Base-by-base conservation (phyloP, 495 filamentous ascomycete species). In the Xylona heveae region DNA sequence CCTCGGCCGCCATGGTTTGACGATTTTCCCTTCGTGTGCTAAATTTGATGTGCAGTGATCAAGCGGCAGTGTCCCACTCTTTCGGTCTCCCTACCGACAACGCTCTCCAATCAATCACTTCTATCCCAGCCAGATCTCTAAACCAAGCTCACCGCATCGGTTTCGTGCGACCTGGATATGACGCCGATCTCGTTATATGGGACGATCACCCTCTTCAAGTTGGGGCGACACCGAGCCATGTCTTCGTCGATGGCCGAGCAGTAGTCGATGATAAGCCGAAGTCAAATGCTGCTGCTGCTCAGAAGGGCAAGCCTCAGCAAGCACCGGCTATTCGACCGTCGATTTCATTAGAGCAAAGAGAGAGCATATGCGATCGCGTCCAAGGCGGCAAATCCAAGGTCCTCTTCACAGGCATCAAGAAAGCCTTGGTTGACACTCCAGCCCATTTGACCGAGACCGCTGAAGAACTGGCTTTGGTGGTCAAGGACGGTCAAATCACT, bases 181-280 rank as follows among this genome's bases (percentile, higher is more conserved):
- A 76, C 42, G 71, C 70, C 14, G 71, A 76, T 40, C 35, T 76
- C 14, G 71, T 72, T 1, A 58, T 74, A 6, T 76, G 69, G 69
- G 68, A 74, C 41, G 64, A 58, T 28, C 66, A 76, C 42, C 71
- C 71, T 19, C 47, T 76, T 4, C 57, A 56, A 24, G 55, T 66
- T 0, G 71, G 71, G 6, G 69, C 70, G 1, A 52, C 68, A 4
- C 66, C 71, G 0, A 46, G 63, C 1, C 66, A 74, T 36, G 66
- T 76, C 2, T 76, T 61, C 58, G 68, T 76, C 37, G 71, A 76
- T 41, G 70, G 71, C 4, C 63, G 51, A 8, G 53, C 58, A 2
- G 57, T 60, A 30, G 49, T 44, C 54, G 36, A 33, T 40, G 30
- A 66, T 54, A 47, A 50, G 52, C 5, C 41, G 25, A 24, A 44